Percentiles rank a stretch among this genome's conserved stretches.
Conservation (phyloP, 2,329 filamentous ascomycete species). For the Botrytis tulipae region DNA sequence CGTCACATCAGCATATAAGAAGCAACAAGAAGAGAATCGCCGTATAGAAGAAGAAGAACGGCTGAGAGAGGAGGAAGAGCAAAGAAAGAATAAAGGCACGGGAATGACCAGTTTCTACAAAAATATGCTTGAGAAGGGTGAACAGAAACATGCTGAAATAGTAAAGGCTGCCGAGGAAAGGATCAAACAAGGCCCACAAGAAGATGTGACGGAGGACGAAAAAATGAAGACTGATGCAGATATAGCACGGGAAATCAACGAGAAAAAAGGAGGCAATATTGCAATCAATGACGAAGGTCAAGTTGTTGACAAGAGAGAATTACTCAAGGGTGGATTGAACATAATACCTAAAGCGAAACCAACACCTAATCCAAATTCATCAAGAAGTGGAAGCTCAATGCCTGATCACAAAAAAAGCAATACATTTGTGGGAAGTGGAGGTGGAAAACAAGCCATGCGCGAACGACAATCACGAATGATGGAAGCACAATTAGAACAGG, state of each 20-base stretch:
- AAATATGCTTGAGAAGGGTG: slow-evolving; percentile 67
- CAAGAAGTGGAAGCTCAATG: slow-evolving; percentile 27
- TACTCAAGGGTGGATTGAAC: slow-evolving; percentile 74
- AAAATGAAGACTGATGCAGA: slow-evolving; percentile 58
- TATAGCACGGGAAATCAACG: slow-evolving; percentile 64
- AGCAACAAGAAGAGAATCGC: slow-evolving; percentile 73
- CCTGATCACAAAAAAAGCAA: slow-evolving; percentile 33
- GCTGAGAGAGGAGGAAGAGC: slow-evolving; percentile 60
- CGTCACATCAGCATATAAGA: slow-evolving; percentile 79
- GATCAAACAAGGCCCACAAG: slow-evolving; percentile 45
- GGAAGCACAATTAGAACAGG: slow-evolving; percentile 71
- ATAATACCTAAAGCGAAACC: slow-evolving; percentile 61
- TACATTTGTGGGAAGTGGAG: slow-evolving; percentile 45
- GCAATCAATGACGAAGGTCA: slow-evolving; percentile 79
- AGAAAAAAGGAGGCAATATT: slow-evolving; percentile 56
- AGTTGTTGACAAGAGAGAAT: slow-evolving; percentile 79
- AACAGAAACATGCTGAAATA: slow-evolving; percentile 66
- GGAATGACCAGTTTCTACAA: slow-evolving; percentile 80
- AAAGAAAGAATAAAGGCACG: slow-evolving; percentile 61
- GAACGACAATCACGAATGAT: slow-evolving; percentile 78
- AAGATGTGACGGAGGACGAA: slow-evolving; percentile 41
- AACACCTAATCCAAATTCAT: slow-evolving; percentile 33
- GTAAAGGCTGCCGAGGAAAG: slow-evolving; percentile 64
- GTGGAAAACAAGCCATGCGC: slow-evolving; percentile 64
- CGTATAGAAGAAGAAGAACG: slow-evolving; percentile 70